These are phyloP conservation scores for Trichosporon sp. DNA, from an alignment of 1,284 basidiomycete genomes.

Conservation along the genomic window DNA sequence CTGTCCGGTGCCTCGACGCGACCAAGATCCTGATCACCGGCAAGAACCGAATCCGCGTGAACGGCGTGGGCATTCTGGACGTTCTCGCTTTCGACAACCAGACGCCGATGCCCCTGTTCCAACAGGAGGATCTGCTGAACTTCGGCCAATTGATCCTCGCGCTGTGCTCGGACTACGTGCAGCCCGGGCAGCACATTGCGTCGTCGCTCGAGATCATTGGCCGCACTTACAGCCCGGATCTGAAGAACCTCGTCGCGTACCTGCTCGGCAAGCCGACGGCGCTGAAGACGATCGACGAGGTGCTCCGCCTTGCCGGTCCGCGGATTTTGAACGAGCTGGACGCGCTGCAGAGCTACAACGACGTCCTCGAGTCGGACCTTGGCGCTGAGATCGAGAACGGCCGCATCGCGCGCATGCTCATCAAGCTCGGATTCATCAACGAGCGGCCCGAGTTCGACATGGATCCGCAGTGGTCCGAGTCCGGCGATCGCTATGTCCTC, in stretches of 20 bases:
- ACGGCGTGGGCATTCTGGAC: slow-evolving; percentile 78
- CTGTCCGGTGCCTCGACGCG: slow-evolving; percentile 77
- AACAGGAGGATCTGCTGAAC: slow-evolving; percentile 81
- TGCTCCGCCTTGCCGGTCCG: slow-evolving; percentile 72
- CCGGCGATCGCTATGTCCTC: slow-evolving; percentile 95
- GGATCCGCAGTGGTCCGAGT: slow-evolving; percentile 95
- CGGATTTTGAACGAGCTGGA: slow-evolving; percentile 77
- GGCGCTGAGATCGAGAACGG: slow-evolving; percentile 94
- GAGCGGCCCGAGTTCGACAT: slow-evolving; percentile 97
- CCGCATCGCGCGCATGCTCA: slow-evolving; percentile 81
- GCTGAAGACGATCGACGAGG: slow-evolving; percentile 66
- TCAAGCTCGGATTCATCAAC: slow-evolving; percentile 97
- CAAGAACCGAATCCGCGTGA: slow-evolving; percentile 77
- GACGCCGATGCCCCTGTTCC: slow-evolving; percentile 56
- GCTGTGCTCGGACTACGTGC: slow-evolving; percentile 60
- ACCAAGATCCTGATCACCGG: slow-evolving; percentile 86
- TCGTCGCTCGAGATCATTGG: slow-evolving; percentile 74
- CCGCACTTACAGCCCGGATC: slow-evolving; percentile 70
- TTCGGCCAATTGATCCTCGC: slow-evolving; percentile 80
- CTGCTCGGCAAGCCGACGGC: slow-evolving; percentile 69
- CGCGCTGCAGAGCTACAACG: slow-evolving; percentile 71
- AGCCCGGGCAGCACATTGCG: slow-evolving; percentile 53
- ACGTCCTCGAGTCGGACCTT: slow-evolving; percentile 78
- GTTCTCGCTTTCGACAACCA: slow-evolving; percentile 70
- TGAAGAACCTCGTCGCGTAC: slow-evolving; percentile 74